Evolutionary conservation across 352 stramenopile genomes (phyloP), one percentile per base, ranked within the genome.

Genomic region (Vaucheria bursata): DNA sequence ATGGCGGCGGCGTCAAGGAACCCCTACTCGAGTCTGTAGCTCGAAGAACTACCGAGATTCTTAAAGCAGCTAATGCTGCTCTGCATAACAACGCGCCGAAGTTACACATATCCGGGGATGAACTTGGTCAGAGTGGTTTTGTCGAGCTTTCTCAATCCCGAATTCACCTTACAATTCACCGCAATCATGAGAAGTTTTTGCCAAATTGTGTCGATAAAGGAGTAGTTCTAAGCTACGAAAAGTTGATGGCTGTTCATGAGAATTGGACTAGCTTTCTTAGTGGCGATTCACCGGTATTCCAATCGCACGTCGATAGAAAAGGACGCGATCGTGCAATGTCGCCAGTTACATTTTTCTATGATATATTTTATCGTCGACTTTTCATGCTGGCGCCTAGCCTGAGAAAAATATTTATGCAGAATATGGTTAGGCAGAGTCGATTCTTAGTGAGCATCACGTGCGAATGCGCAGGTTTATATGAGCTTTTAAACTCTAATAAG

Each of bases 281-380:
- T 34, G 53, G 53, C 53, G 53, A 68, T 8, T 68, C 53, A 31
- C 34, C 2, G 6, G 53, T 34, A 31, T 2, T 37, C 8, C 2
- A 68, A 31, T 31, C 2, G 2, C 2, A 68, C 45, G 45, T n/a
- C n/a, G 53, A 31, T 7, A 68, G 53, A 2, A 31, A 2, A 68
- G 2, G 53, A 7, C 53, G 8, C 7, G 31, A 8, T 34, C n/a
- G 2, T 31, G 37, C 53, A 8, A 7, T 2, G 53, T 68, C 53
- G 8, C 53, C 53, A 2, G 53, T 68, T 34, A 68, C 53, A 7
- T 68, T 68, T 34, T 68, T 68, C 53, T 68, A 68, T 68, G 53
- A 68, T 34, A 68, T 34, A 31, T 68, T 68, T 7, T 68, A 68
- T 34, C 2, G 2, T 2, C 34, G 8, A 7, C 53, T 68, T 2